These are phyloP conservation scores for Ustilago bromivora DNA, from an alignment of 1,284 basidiomycete genomes.

Conservation along the genomic window DNA sequence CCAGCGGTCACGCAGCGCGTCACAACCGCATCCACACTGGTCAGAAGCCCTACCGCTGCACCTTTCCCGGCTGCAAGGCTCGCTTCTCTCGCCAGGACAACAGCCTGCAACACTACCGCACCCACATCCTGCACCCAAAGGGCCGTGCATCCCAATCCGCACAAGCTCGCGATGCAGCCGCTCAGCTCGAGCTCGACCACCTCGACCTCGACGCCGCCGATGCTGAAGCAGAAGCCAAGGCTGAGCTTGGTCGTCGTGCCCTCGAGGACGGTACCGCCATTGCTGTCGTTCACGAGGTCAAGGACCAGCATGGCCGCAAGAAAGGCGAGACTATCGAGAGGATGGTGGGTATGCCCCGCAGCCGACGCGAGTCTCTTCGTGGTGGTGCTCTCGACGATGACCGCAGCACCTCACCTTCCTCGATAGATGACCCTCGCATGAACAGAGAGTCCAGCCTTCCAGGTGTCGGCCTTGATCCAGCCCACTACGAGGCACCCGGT, in stretches of 20 bases:
- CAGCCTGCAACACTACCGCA: constrained; percentile 68
- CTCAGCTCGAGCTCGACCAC: constrained; percentile 42
- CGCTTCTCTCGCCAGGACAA: constrained; percentile 69
- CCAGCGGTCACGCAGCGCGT: constrained; percentile 83
- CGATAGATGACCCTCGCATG: constrained; percentile 32
- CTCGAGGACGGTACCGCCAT: constrained; percentile 66
- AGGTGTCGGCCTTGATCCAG: constrained; percentile 24
- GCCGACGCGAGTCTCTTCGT: constrained; percentile 46
- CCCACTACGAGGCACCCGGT: constrained; percentile 33
- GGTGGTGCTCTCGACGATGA: constrained; percentile 40
- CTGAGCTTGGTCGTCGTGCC: constrained; percentile 56
- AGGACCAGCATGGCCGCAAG: constrained; percentile 58
- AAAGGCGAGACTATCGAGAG: constrained; percentile 59
- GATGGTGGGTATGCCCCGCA: constrained; percentile 58
- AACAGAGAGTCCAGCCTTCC: constrained; percentile 45
- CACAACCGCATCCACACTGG: constrained; percentile 81
- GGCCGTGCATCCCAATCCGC: constrained; percentile 48
- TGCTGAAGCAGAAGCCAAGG: constrained; percentile 56
- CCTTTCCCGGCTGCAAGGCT: constrained; percentile 68
- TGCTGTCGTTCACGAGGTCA: constrained; percentile 63
- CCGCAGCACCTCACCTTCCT: constrained; percentile 39
- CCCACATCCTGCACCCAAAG: constrained; percentile 65
- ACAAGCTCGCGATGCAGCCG: constrained; percentile 48
- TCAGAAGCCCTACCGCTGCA: constrained; percentile 66
- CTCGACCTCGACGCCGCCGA: constrained; percentile 45